A percentile compares a stretch with the other conserved stretches of the same genome.
Evolutionary conservation across 225 moss, liverwort and hornwort genomes (phyloP).

Genomic region (Physcomitrium patens): DNA sequence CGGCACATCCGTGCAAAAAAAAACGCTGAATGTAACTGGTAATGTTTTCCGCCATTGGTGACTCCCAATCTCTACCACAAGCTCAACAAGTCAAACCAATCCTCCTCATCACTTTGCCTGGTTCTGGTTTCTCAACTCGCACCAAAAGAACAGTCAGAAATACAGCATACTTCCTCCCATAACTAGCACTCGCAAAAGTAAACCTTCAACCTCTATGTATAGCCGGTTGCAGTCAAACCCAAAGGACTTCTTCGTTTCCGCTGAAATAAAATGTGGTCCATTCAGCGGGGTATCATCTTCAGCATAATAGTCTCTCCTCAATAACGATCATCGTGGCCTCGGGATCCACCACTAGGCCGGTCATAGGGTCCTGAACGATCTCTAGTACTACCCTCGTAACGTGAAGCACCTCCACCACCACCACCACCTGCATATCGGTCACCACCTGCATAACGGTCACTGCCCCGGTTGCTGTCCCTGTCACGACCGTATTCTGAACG

Average conservation of each 20-base stretch:
- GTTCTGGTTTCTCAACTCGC: conserved; percentile 41
- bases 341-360: conserved; percentile 83
- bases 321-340: conserved; percentile 96
- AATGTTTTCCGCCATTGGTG: conserved; percentile 53
- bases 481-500: conserved; percentile 59
- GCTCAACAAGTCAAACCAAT: conserved; percentile 49
- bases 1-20: conserved; percentile 38
- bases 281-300: conserved; percentile 21
- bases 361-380: conserved; percentile 96
- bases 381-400: conserved; percentile 81
- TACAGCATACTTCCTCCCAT: conserved; percentile 53
- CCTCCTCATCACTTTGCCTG: conserved; percentile 50
- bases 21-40: conserved; percentile 50
- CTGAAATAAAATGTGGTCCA: conserved; percentile 25
- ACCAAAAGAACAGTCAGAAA: conserved; percentile 43
- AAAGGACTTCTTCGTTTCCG: conserved; percentile 24
- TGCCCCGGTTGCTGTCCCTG: conserved; percentile 60
- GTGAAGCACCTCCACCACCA: conserved; percentile 78
- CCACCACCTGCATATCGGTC: conserved; percentile 64
- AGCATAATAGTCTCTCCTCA: conserved; percentile 28
- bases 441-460: conserved; percentile 84
- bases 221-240: conserved; percentile 41
- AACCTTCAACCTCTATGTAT: conserved; percentile 52
- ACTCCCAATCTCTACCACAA: conserved; percentile 56
- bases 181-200: conserved; percentile 54